These are phyloP conservation scores for Coleophoma eucalyptorum DNA, from an alignment of 2,329 filamentous ascomycete genomes.

Conservation along the genomic window DNA sequence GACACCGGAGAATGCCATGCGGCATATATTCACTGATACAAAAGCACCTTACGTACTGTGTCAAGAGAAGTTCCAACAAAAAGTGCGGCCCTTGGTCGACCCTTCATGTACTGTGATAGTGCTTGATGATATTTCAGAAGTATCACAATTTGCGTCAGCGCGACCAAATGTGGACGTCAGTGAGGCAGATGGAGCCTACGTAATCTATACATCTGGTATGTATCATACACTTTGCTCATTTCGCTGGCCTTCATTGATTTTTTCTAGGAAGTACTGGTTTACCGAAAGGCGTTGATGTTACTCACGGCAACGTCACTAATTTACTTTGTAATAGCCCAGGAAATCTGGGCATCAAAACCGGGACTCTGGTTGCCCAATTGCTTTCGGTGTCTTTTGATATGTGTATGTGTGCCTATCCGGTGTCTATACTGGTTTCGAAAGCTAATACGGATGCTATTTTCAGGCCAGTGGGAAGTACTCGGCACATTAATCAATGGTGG, in stretches of 20 bases:
- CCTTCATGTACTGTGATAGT: constrained; percentile 7
- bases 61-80: constrained; percentile 30
- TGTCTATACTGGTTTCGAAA: background rate
- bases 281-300: constrained; percentile 76
- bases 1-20: constrained; percentile 42
- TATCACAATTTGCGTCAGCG: background rate
- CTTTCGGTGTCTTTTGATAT: constrained; percentile 59
- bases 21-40: constrained; percentile 45
- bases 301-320: constrained; percentile 51
- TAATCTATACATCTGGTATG: constrained; percentile 22
- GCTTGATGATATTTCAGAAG: constrained; percentile 5
- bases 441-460: background rate
- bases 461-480: constrained; percentile 59
- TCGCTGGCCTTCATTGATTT: constrained; percentile 1
- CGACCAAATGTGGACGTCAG: constrained; percentile 9
- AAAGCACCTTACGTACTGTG: constrained; percentile 42
- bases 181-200: constrained; percentile 14
- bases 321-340: constrained; percentile 46
- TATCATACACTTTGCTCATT: constrained; percentile 39
- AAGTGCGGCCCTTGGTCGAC: constrained; percentile 17
- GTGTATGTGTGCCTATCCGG: constrained; percentile 37
- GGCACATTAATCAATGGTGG: constrained; percentile 53
- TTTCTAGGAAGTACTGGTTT: constrained; percentile 59
- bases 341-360: constrained; percentile 43
- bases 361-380: constrained; percentile 49